Conservation (phyloP, 805 yeast species). For the Candida awuae region DNA sequence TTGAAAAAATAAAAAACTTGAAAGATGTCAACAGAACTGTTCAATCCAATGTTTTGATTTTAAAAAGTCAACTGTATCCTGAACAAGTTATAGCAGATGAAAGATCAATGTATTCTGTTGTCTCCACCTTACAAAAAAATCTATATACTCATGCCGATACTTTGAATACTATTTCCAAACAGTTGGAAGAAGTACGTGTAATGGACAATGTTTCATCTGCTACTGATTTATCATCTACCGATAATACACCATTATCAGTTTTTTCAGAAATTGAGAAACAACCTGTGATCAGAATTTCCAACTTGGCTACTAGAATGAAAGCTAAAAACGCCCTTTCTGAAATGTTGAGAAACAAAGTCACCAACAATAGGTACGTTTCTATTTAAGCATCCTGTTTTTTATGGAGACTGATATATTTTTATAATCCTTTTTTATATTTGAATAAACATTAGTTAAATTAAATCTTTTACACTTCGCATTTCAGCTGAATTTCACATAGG, state of each 20-base stretch:
- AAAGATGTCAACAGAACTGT: constrained; percentile 14
- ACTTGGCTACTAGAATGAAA: background rate
- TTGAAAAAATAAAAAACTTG: constrained; percentile 12
- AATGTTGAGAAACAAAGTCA: constrained; percentile 2
- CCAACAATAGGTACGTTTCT: constrained; percentile 5
- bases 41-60: constrained; percentile 21
- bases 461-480: background rate
- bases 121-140: constrained; percentile 22
- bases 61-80: constrained; percentile 25
- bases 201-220: background rate
- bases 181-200: background rate
- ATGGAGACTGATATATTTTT: too few relatives aligned
- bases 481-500: too few relatives aligned
- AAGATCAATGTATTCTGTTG: constrained; percentile 20
- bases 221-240: background rate
- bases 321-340: constrained; percentile 4
- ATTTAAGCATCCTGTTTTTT: too few relatives aligned
- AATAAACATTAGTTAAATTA: background rate
- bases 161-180: background rate
- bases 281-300: constrained; percentile 1
- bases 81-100: constrained; percentile 24
- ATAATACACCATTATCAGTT: background rate
- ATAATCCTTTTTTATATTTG: background rate
- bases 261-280: background rate
- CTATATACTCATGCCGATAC: constrained; percentile 8